Evolutionary conservation across 805 yeast species (phyloP).

Genomic region (Yarrowia bubula): DNA sequence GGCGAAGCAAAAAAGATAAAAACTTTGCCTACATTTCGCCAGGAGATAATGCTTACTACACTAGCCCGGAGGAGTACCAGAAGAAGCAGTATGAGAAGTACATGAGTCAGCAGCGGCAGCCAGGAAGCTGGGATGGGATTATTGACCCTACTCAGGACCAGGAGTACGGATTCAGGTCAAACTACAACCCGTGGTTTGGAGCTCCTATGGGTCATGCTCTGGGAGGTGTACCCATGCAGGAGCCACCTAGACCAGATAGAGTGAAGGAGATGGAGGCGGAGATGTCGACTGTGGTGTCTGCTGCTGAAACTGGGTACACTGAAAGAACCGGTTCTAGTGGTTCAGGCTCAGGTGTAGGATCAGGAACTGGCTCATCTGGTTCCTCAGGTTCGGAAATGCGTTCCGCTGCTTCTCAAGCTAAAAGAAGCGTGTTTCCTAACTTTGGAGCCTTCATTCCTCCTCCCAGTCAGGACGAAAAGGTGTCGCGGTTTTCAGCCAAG

Average conservation of each 20-base stretch:
- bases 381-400: background rate
- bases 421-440: background rate
- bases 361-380: background rate
- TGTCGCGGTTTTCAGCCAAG: slow-evolving; percentile 9
- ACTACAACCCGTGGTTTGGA: slow-evolving; percentile 16
- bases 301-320: background rate
- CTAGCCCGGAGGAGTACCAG: slow-evolving; percentile 10
- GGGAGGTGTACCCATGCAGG: slow-evolving; percentile 12
- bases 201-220: slow-evolving; percentile 9
- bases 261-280: background rate
- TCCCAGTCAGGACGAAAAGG: slow-evolving; percentile 5
- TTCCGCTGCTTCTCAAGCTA: background rate
- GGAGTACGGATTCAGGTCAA: background rate
- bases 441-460: slow-evolving; percentile 18
- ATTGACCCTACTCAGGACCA: slow-evolving; percentile 25
- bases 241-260: background rate
- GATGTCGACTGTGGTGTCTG: background rate
- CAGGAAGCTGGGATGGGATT: slow-evolving; percentile 24
- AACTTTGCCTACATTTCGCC: slow-evolving; percentile 19
- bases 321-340: slow-evolving; percentile 6
- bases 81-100: slow-evolving; percentile 12
- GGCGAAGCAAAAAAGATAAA: background rate
- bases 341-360: background rate
- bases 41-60: slow-evolving; percentile 16
- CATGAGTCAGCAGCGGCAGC: background rate